A percentile compares a stretch with the other conserved stretches of the same genome.
phyloP scores from a whole-genome alignment of 2,329 filamentous ascomycete species.

The Aspergillus sp. region DNA sequence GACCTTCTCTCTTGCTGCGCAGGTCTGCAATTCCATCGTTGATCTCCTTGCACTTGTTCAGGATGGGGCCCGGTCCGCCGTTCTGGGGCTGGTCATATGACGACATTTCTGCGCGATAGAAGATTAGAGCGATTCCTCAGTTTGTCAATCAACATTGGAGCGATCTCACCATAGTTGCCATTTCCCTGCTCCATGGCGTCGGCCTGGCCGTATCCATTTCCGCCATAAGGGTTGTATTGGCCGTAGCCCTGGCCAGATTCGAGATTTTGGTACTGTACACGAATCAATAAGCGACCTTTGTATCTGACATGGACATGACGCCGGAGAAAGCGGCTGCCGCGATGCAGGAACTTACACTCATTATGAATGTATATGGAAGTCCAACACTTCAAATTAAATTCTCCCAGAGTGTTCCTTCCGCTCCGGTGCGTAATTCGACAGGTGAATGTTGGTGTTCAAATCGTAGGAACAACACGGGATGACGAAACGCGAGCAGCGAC shows the following conservation, averaged over 20 bases:
- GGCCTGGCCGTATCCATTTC: conserved; percentile 22
- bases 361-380: conserved; percentile 24
- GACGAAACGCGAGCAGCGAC: too few relatives aligned
- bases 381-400: too few relatives aligned
- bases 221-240: conserved; percentile 52
- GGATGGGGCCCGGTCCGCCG: conserved; percentile 66
- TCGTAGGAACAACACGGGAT: too few relatives aligned
- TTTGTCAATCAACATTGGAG: conserved; percentile 7
- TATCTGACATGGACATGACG: too few relatives aligned
- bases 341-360: conserved; percentile 46
- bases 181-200: conserved; percentile 29
- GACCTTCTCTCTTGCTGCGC: conserved; percentile 52
- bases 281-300: conserved; percentile 6
- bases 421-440: too few relatives aligned
- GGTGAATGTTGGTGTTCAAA: too few relatives aligned
- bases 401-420: too few relatives aligned
- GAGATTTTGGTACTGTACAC: conserved; percentile 22
- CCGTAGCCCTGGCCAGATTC: conserved; percentile 39
- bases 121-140: conserved; percentile 4
- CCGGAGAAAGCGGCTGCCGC: too few relatives aligned
- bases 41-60: conserved; percentile 81
- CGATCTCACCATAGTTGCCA: conserved; percentile 27
- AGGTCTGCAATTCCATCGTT: conserved; percentile 72
- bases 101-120: conserved; percentile 38
- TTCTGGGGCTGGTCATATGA: conserved; percentile 22